A percentile compares a stretch with the other conserved stretches of the same genome.
Evolutionary conservation across 2,329 filamentous ascomycete species (phyloP).

Genomic region (Aurifilum marmelostoma): DNA sequence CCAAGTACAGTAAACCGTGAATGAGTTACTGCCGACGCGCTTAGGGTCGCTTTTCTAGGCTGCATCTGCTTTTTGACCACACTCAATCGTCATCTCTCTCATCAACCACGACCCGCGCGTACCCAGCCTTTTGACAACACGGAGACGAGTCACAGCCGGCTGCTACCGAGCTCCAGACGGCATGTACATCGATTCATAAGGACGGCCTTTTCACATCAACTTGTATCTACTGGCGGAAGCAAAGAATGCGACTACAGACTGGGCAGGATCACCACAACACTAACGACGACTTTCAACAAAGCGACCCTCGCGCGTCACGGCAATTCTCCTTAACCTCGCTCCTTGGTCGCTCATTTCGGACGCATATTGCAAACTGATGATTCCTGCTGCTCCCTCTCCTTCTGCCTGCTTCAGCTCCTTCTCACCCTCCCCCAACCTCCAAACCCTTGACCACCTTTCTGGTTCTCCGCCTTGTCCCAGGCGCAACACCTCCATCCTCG

Average conservation of each 20-base stretch:
- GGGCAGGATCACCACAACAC: constrained; percentile 16
- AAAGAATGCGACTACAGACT: constrained; percentile 18
- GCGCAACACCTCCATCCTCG: constrained; percentile 12
- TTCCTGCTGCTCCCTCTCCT: neutral
- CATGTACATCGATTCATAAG: neutral
- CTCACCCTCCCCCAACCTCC: neutral
- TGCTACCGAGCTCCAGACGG: neutral
- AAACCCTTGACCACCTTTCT: neutral
- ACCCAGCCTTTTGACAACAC: neutral
- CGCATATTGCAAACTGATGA: constrained; percentile 15
- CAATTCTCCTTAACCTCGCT: neutral
- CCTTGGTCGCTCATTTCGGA: neutral
- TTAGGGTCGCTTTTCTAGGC: constrained; percentile 17
- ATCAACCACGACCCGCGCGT: neutral
- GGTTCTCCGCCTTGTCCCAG: constrained; percentile 7
- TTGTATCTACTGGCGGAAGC: neutral
- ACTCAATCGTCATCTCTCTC: constrained; percentile 4
- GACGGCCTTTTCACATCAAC: neutral
- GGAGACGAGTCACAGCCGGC: neutral
- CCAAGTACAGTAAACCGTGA: neutral
- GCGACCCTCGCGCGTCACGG: constrained; percentile 10
- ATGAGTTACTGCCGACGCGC: constrained; percentile 8
- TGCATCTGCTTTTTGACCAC: constrained; percentile 2
- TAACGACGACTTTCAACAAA: constrained; percentile 13
- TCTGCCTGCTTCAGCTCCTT: constrained; percentile 1